Conservation (phyloP, 257 asterid species). For the Fraxinus americana region DNA sequence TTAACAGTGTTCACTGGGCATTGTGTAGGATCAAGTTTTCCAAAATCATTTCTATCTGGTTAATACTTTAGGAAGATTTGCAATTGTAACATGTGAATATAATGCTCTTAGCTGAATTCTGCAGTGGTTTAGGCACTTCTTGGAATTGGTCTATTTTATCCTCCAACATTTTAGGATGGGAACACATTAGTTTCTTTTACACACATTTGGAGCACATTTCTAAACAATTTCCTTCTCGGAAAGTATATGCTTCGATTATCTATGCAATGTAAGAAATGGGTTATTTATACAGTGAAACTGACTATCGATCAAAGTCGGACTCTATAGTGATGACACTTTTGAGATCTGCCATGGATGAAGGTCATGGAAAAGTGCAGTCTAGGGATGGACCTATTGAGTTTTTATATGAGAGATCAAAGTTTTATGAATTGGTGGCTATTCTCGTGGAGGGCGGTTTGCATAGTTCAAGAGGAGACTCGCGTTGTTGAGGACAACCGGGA, state of each 20-base stretch:
- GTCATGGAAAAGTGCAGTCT: conserved; percentile 64
- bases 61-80: neutral
- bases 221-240: neutral
- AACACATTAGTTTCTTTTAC: neutral
- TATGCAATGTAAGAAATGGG: conserved; percentile 41
- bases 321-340: conserved; percentile 63
- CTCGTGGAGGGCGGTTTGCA: conserved; percentile 65
- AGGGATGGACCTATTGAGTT: conserved; percentile 67
- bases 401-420: conserved; percentile 60
- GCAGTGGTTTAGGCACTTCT: conserved; percentile 19
- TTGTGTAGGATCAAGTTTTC: neutral
- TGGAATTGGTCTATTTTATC: conserved; percentile 28
- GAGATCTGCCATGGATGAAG: conserved; percentile 78
- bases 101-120: conserved; percentile 25
- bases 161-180: conserved; percentile 22
- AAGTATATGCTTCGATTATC: neutral
- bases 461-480: conserved; percentile 60
- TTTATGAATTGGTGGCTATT: conserved; percentile 65
- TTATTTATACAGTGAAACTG: conserved; percentile 53
- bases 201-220: neutral
- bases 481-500: conserved; percentile 47
- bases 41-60: neutral
- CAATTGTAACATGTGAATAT: conserved; percentile 5
- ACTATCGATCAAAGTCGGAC: conserved; percentile 58
- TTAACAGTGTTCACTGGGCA: neutral